Conservation (phyloP, 208 protist genomes). For the Entamoeba histolytica region DNA sequence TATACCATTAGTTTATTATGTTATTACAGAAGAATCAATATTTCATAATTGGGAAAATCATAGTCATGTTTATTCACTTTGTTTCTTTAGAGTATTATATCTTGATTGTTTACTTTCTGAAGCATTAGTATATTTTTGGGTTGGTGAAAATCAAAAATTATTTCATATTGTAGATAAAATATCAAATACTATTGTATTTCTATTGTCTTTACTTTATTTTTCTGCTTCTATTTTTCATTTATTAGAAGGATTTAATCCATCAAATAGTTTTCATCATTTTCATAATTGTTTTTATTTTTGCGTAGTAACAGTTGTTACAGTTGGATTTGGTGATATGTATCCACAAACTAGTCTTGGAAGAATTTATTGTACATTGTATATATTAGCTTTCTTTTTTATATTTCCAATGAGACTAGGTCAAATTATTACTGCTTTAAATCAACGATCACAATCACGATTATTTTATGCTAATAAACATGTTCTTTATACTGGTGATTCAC, state of each 20-base stretch:
- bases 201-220: not conserved
- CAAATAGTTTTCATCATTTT: not conserved
- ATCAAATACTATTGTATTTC: not conserved
- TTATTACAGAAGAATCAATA: not conserved
- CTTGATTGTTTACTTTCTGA: not conserved
- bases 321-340: not conserved
- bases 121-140: not conserved
- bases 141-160: not conserved
- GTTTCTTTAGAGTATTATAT: not conserved
- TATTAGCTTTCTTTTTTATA: not conserved
- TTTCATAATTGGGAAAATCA: not conserved
- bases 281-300: not conserved
- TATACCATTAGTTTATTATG: not conserved
- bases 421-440: not conserved
- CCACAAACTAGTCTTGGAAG: not conserved
- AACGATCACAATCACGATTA: not conserved
- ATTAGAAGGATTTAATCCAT: not conserved
- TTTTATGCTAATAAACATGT: not conserved
- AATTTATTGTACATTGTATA: not conserved
- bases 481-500: not conserved
- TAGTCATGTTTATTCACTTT: not conserved
- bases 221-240: not conserved
- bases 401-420: not conserved
- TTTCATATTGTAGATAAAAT: not conserved
- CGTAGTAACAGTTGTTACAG: not conserved